A percentile compares a stretch with the other conserved stretches of the same genome.
Conservation (phyloP, 2,329 filamentous ascomycete genomes). For the Colletotrichum horii region DNA sequence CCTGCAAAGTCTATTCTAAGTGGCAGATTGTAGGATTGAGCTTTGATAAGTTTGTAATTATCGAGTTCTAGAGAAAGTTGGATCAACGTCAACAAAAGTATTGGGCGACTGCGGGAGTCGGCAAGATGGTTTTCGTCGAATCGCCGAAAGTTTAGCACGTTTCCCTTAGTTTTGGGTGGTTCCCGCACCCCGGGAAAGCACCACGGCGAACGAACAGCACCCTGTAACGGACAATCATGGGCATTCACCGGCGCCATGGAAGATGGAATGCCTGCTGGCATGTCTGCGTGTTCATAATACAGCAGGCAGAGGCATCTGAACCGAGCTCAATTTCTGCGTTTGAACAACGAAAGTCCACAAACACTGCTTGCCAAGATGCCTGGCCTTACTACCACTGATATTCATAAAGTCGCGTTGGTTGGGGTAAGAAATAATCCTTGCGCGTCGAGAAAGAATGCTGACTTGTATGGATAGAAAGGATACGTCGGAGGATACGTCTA, state of each 20-base stretch:
- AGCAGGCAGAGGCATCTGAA: not conserved
- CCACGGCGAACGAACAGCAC: not conserved
- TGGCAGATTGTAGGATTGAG: too few relatives aligned
- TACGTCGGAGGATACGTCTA: not conserved
- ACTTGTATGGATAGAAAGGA: not conserved
- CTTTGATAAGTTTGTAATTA: rapidly evolving
- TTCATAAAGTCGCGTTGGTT: not conserved
- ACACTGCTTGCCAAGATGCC: not conserved
- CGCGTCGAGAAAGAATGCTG: not conserved
- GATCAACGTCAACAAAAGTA: not conserved
- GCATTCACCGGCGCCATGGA: not conserved
- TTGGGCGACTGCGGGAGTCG: not conserved
- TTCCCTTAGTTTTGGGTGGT: not conserved
- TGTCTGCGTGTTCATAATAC: not conserved
- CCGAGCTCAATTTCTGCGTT: not conserved
- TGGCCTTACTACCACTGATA: not conserved
- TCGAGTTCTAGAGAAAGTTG: not conserved
- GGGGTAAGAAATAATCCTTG: not conserved
- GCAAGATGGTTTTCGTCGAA: not conserved
- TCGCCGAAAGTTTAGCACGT: not conserved
- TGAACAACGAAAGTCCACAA: not conserved
- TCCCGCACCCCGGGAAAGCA: not conserved
- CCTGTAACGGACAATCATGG: not conserved
- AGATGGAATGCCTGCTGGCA: rapidly evolving
- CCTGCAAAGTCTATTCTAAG: not conserved